Base-by-base conservation (phyloP, 2,329 filamentous ascomycete genomes). In the Aspergillus sergii region DNA sequence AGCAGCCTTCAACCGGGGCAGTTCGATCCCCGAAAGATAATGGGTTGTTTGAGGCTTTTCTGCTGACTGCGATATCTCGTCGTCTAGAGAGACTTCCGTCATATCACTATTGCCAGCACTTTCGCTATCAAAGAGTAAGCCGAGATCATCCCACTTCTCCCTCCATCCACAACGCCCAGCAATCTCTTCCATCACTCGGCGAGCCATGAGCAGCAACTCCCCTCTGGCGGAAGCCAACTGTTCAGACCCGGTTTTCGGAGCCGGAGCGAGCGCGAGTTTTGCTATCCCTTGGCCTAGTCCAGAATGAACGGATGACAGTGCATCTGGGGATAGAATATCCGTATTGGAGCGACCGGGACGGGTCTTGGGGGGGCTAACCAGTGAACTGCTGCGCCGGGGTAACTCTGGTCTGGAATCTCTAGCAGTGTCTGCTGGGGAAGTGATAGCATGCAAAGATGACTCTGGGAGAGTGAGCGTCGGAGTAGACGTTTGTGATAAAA, bases 211-310 rank as follows among this genome's bases (percentile, higher is more conserved):
- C 64, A 93, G 90, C 2, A 98, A 83, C 72, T 97, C 93, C 7
- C 92, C 94, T 71, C 94, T 86, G 64, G 89, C 88, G 51, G 92
- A 91, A 41, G 94, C 92, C 28, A 98, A 82, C 60, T 96, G 91
- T 73, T 96, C 91, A 0, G 94, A 81, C 0, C 94, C 93, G 16
- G 81, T 81, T 63, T 80, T 82, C 1, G 75, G 69, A 14, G 70
- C 67, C 14, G 69, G 62, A 8, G 80, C 72, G 64, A 88, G 89
- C 4, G 50, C 39, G 28, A 65, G 64, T 53, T 75, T 74, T 11
- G 72, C 66, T 6, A 66, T 67, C 23, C 75, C 74, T 28, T 88
- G 86, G 0, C 83, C 71, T 6, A 71, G 68, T 45, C 70, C 82
- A 1, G 82, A 78, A 5, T 80, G 78, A 21, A 80, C 65, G 11